These are phyloP conservation scores for Medicago arabica DNA, from an alignment of 306 rosid species.

Conservation along the genomic window DNA sequence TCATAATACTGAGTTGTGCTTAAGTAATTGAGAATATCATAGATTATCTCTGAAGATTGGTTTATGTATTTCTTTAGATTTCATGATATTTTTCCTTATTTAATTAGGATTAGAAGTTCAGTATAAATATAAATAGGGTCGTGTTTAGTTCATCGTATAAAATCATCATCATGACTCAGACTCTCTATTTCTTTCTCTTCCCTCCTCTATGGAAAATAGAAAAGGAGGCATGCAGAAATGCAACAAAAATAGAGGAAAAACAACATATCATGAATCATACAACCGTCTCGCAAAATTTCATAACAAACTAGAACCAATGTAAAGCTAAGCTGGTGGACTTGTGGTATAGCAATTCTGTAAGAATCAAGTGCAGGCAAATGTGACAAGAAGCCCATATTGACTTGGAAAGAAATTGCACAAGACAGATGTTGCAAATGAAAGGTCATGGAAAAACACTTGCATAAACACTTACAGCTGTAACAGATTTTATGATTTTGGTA, in stretches of 20 bases:
- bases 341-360: not conserved
- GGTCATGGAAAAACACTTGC: conserved; percentile 4
- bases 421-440: conserved; percentile 18
- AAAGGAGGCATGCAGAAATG: not conserved
- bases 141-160: conserved; percentile 1
- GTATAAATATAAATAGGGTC: not conserved
- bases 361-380: not conserved
- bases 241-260: not conserved
- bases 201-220: conserved; percentile 6
- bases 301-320: not conserved
- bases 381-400: conserved; percentile 16
- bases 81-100: not conserved
- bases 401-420: conserved; percentile 34
- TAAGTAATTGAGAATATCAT: not conserved
- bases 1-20: not conserved
- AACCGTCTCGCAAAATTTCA: not conserved
- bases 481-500: conserved; percentile 78
- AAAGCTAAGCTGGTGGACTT: conserved; percentile 1
- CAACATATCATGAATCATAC: conserved; percentile 13
- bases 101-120: not conserved
- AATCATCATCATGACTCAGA: conserved; percentile 1
- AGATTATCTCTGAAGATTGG: not conserved
- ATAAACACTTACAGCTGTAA: conserved; percentile 75
- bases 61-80: not conserved
- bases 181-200: not conserved